Evolutionary conservation across 768 basidiomycete genomes (phyloP), one percentile per base, ranked within the genome.

Genomic region (Rhodocollybia butyracea): DNA sequence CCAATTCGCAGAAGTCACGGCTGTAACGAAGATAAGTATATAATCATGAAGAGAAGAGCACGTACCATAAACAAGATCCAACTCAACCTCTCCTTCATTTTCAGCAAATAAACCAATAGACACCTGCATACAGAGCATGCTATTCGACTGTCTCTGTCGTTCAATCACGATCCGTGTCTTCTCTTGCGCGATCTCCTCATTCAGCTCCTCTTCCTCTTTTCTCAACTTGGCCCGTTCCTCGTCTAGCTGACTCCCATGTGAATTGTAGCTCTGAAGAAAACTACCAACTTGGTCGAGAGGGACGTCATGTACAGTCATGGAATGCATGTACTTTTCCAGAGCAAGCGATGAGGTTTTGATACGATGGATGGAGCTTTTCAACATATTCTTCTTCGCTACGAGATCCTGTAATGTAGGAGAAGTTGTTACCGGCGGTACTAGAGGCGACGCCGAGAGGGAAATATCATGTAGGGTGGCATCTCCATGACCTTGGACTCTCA

Each of bases 401-500:
- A 78, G 67, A 0, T 48, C 66, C 1, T 55, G 38, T 11, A 75
- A 62, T 3, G 54, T 58, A 0, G 67, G 61, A 0, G 73, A 73
- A 1, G 70, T 63, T 7, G 55, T 64, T 1, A 61, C 60, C 8
- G 40, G 15, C 4, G 63, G 45, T 2, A 65, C 58, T 15, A 46
- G 57, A 11, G 65, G 54, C 15, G 60, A 53, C 1, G 38, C 50
- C 2, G 71, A 70, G 31, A 76, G 56, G 15, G 71, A 68, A 1
- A 79, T 76, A 55, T 78, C 77, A 45, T 79, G 76, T 40, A 80
- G 79, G 0, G 73, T 77, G 5, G 75, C 77, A 38, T 64, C 59
- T n/a, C 77, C 75, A 19, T 69, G 61, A 10, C 77, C 77, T 65
- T 79, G 75, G 3, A 78, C 76, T 54, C 77, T 70, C 26, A 78